These are phyloP conservation scores for Starmera quercuum DNA, from an alignment of 805 yeast species.

Conservation along the genomic window DNA sequence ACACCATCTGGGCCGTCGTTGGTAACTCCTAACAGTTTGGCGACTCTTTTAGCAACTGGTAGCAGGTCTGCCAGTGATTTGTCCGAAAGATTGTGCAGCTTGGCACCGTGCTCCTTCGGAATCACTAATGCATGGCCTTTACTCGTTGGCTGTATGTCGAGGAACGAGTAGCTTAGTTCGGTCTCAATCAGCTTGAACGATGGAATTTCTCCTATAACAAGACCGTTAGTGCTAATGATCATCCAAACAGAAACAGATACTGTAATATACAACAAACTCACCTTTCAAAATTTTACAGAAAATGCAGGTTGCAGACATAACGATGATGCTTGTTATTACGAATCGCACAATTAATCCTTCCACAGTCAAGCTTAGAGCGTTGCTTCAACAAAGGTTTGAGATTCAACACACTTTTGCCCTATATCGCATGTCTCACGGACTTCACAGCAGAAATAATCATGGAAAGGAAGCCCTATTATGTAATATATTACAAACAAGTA, in stretches of 20 bases:
- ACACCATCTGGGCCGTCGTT: constrained; percentile 55
- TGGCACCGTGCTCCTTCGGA: constrained; percentile 92
- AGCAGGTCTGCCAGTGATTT: constrained; percentile 80
- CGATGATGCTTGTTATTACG: no score
- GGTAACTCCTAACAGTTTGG: constrained; percentile 60
- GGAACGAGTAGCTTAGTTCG: constrained; percentile 69
- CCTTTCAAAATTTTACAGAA: constrained; percentile 92
- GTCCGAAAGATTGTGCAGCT: constrained; percentile 87
- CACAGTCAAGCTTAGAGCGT: no score
- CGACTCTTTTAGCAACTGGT: constrained; percentile 83
- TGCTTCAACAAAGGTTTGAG: no score
- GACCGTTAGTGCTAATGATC: constrained; percentile 3
- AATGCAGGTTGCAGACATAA: constrained; percentile 60
- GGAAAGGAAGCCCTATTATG: no score
- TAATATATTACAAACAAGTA: no score
- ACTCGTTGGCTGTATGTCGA: constrained; percentile 90
- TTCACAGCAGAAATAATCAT: no score
- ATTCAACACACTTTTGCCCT: no score
- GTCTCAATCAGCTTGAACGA: constrained; percentile 87
- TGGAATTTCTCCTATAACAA: constrained; percentile 80
- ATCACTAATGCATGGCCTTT: constrained; percentile 84
- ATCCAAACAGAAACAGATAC: not conserved
- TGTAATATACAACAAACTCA: constrained; percentile 26
- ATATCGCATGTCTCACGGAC: no score
- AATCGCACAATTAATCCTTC: no score